Base-by-base conservation (phyloP, 495 filamentous ascomycete species). In the Penicillium arizonense region DNA sequence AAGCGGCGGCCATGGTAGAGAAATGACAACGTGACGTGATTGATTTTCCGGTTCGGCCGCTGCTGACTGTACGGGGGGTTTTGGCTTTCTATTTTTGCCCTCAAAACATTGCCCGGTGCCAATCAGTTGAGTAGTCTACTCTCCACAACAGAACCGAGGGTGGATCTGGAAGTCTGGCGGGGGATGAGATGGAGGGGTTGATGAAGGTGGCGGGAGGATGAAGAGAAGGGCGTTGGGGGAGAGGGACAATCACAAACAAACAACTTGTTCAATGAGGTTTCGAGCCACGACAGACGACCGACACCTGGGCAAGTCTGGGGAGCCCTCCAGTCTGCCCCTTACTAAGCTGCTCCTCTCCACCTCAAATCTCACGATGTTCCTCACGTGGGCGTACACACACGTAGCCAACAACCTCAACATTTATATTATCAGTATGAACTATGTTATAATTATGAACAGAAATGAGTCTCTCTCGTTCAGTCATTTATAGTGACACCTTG, bases 1-100 rank as follows among this genome's bases (percentile, higher is more conserved):
- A 75, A 20, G 72, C 72, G 53, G 78, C 76, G 49, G 78, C 74
- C 78, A 82, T 82, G 52, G 51, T 65, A 49, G 44, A 47, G 59
- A 52, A 52, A 55, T 56, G 56, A 58, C 56, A 70, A 67, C 68
- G 72, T 73, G 72, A 75, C 72, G 72, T 73, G 68, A 75, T 72
- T 63, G 69, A 72, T 71, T 68, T 63, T 66, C 59, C 52, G 57
- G 60, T 44, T 55, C 52, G 48, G 50, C 48, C 55, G 21, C 42
- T 55, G 51, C 50, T 59, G 56, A 60, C 59, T 63, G 58, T 61
- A 53, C 53, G 52, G 49, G 57, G 43, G 52, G 47, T 44, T 32
- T 35, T 47, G 42, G 23, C 38, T 56, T 50, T 44, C 50, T 58
- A 60, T 56, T 48, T 49, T 43, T 55, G 32, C 23, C 44, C 35